Conservation (phyloP, 1,139 yeast species). For the Candida sp. region DNA sequence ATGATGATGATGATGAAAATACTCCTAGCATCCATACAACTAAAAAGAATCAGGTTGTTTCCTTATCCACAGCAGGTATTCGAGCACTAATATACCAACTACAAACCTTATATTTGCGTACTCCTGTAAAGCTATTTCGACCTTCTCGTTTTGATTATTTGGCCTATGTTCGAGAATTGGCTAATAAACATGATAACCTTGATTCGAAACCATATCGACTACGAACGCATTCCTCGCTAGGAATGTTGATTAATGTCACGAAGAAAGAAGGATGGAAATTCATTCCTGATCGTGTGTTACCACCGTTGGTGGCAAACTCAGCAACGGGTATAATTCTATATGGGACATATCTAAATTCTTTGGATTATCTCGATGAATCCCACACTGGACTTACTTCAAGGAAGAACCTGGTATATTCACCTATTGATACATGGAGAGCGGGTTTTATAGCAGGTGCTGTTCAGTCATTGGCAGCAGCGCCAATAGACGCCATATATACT, state of each 20-base stretch:
- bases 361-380: conserved; percentile 27
- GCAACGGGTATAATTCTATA: conserved; percentile 84
- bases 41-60: conserved; percentile 30
- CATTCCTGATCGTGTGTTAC: conserved; percentile 79
- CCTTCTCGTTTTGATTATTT: conserved; percentile 89
- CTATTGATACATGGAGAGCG: conserved; percentile 65
- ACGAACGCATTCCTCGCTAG: conserved; percentile 74
- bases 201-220: conserved; percentile 59
- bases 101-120: conserved; percentile 73
- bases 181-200: conserved; percentile 45
- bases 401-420: conserved; percentile 19
- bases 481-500: conserved; percentile 86
- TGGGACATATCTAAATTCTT: conserved; percentile 66
- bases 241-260: conserved; percentile 67
- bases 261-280: conserved; percentile 82
- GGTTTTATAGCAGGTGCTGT: conserved; percentile 85
- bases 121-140: conserved; percentile 81
- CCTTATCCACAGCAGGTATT: conserved; percentile 72
- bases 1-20: neutral
- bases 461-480: conserved; percentile 92
- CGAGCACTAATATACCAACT: conserved; percentile 81
- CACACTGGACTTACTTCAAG: conserved; percentile 3
- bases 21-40: neutral
- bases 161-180: conserved; percentile 58
- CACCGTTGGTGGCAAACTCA: conserved; percentile 85